These are phyloP conservation scores for Pontederia crassipes DNA, from an alignment of 176 grass and related monocot genomes.

Conservation along the genomic window DNA sequence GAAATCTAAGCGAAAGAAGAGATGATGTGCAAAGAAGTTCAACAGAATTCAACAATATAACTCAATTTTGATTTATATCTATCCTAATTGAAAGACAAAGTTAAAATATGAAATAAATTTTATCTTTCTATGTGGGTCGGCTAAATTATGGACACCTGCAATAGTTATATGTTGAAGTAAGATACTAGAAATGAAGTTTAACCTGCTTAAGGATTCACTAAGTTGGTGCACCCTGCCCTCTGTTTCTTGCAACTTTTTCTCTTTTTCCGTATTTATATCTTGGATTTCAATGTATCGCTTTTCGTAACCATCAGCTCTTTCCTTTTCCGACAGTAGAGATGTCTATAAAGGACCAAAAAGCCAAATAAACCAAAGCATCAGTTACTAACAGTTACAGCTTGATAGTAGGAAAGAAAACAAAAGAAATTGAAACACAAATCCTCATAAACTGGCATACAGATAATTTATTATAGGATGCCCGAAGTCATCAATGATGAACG, in stretches of 20 bases:
- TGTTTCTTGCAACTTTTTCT: constrained; percentile 71
- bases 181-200: constrained; percentile 15
- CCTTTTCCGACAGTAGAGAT: constrained; percentile 68
- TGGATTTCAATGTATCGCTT: constrained; percentile 56
- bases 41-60: neutral
- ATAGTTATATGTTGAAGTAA: neutral
- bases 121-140: no score
- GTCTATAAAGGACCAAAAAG: constrained; percentile 37
- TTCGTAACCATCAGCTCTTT: constrained; percentile 63
- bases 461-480: no score
- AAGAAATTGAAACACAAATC: no score
- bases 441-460: no score
- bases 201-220: constrained; percentile 83
- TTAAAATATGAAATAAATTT: no score
- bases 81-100: no score
- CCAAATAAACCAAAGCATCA: neutral
- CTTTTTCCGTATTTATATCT: constrained; percentile 55
- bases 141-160: constrained; percentile 4
- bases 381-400: neutral
- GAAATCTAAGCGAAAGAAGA: no score
- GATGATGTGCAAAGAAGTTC: no score
- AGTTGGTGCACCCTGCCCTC: constrained; percentile 81
- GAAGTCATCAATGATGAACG: no score
- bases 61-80: neutral
- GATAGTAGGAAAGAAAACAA: neutral